These are phyloP conservation scores for Punctularia strigosozonata DNA, from an alignment of 768 basidiomycete genomes.

Conservation along the genomic window DNA sequence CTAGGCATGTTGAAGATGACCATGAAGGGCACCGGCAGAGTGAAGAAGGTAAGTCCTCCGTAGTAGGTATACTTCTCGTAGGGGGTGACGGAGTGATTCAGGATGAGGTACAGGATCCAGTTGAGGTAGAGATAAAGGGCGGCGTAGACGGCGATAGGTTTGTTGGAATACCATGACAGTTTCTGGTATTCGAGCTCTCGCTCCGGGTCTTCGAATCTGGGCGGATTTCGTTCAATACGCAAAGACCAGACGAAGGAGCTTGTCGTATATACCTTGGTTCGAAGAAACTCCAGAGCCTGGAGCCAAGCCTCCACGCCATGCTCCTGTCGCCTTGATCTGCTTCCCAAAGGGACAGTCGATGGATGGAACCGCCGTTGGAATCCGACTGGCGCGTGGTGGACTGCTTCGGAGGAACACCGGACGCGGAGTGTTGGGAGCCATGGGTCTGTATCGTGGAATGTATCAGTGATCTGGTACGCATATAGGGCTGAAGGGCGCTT, in stretches of 20 bases:
- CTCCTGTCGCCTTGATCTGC: conserved; percentile 9
- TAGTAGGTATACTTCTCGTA: conserved; percentile 8
- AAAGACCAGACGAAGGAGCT: conserved; percentile 8
- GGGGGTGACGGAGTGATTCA: conserved; percentile 10
- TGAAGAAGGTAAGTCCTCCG: conserved; percentile 7
- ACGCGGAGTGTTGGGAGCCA: no score
- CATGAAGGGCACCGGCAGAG: conserved; percentile 15
- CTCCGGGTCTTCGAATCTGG: conserved; percentile 11
- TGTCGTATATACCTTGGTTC: no score
- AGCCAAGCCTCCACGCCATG: no score
- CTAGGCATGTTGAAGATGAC: conserved; percentile 19
- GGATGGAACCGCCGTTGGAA: neutral
- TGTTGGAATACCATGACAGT: conserved; percentile 13
- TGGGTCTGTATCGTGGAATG: no score
- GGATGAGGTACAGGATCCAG: conserved; percentile 18
- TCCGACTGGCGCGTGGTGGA: neutral
- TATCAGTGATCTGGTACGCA: no score
- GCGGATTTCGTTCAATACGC: conserved; percentile 8
- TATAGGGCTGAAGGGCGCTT: neutral
- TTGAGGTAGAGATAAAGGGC: conserved; percentile 18
- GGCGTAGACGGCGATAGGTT: conserved; percentile 7
- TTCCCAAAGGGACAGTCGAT: conserved; percentile 7
- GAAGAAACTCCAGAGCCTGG: no score
- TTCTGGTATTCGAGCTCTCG: conserved; percentile 13
- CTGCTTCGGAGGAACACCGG: neutral